Percentiles rank a stretch among this genome's conserved stretches.
These are phyloP conservation scores for Tricholomella constricta DNA, from an alignment of 768 basidiomycete genomes.

Conservation along the genomic window DNA sequence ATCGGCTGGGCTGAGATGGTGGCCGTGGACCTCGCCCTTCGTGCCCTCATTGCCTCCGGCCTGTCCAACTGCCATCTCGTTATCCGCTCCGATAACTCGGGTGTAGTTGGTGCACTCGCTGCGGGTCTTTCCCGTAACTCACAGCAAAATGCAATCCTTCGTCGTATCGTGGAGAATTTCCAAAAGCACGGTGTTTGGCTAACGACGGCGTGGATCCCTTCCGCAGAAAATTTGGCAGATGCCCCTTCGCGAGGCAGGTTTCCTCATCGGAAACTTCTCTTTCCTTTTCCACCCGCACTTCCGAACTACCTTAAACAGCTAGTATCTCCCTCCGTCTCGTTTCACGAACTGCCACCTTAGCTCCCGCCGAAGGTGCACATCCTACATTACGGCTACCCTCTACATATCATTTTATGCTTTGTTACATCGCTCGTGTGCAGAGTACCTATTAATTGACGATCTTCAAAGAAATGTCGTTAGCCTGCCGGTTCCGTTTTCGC, in stretches of 20 bases:
- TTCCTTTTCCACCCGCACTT: not conserved
- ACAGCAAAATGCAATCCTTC: constrained; percentile 29
- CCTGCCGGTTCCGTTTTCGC: too few species aligned
- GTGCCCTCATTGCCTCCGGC: constrained; percentile 23
- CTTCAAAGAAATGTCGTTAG: too few species aligned
- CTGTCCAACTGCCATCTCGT: constrained; percentile 26
- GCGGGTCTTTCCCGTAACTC: constrained; percentile 27
- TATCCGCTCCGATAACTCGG: constrained; percentile 38
- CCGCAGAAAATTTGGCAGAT: constrained; percentile 9
- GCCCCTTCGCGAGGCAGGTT: constrained; percentile 21
- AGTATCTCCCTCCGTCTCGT: constrained; percentile 11
- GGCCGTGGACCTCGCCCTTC: constrained; percentile 38
- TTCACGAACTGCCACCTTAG: too few species aligned
- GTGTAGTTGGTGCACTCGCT: constrained; percentile 28
- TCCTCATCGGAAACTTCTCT: not conserved
- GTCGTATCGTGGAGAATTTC: constrained; percentile 23
- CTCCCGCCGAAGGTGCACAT: too few species aligned
- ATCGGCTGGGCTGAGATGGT: constrained; percentile 48
- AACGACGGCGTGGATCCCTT: constrained; percentile 24
- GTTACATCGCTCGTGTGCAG: too few species aligned
- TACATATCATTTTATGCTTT: too few species aligned
- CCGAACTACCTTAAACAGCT: not conserved
- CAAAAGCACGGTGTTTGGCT: constrained; percentile 26
- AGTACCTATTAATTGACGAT: too few species aligned
- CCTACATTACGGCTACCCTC: too few species aligned